phyloP scores from a whole-genome alignment of 116 monocot genomes.

The Trichopus zeylanicus region DNA sequence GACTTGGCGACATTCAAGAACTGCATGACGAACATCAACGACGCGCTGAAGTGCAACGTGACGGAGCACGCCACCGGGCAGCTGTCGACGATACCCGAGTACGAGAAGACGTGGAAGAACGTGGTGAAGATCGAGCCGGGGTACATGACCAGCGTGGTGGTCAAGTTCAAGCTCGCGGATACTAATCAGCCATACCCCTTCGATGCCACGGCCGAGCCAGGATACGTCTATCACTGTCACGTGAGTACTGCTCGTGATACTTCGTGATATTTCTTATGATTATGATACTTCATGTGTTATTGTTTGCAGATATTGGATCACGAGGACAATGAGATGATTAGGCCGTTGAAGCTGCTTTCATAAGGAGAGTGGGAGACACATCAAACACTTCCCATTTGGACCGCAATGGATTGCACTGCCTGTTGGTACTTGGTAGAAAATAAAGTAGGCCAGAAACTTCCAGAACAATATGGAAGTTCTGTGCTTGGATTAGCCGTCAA shows the following conservation, averaged over 20 bases:
- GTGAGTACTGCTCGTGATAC: slow-evolving; percentile 48
- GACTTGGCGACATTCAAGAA: slow-evolving; percentile 29
- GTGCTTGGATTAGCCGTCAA: too few relatives aligned
- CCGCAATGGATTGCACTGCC: too few relatives aligned
- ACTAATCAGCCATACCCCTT: slow-evolving; percentile 40
- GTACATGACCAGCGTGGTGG: slow-evolving; percentile 45
- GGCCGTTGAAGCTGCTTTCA: slow-evolving; percentile 58
- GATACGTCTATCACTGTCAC: slow-evolving; percentile 82
- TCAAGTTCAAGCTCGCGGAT: slow-evolving; percentile 48
- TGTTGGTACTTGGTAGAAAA: too few relatives aligned
- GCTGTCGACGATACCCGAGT: slow-evolving; percentile 12
- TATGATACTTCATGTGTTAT: too few relatives aligned
- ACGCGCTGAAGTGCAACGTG: slow-evolving; percentile 41
- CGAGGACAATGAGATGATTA: slow-evolving; percentile 78
- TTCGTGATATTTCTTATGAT: too few relatives aligned
- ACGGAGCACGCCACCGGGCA: slow-evolving; percentile 21
- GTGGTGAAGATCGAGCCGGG: slow-evolving; percentile 80
- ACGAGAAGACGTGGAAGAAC: slow-evolving; percentile 86
- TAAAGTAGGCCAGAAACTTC: too few relatives aligned
- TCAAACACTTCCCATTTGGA: too few relatives aligned
- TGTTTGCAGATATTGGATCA: slow-evolving; percentile 89
- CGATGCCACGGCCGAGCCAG: slow-evolving; percentile 58
- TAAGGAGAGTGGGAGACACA: too few relatives aligned
- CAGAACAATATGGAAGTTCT: too few relatives aligned
- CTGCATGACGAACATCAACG: slow-evolving; percentile 63